Evolutionary conservation across 2,329 filamentous ascomycete genomes (phyloP), one percentile per base, ranked within the genome.

Genomic region (Xylaria sp.): DNA sequence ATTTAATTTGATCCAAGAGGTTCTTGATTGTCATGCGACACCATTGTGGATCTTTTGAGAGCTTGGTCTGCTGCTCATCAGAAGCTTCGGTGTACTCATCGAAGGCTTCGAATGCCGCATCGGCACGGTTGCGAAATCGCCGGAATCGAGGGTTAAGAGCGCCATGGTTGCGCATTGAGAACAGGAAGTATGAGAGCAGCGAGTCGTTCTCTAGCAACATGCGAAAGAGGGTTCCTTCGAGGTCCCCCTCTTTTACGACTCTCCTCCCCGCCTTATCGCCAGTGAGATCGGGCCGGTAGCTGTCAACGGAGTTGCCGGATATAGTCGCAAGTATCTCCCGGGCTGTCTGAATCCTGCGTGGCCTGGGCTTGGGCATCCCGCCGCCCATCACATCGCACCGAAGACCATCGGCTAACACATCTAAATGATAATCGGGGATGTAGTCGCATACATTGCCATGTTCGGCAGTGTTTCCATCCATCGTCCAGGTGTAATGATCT

Each of bases 121-220:
- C 74, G 9, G 79, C 75, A 7, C 80, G 78, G 61, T 79, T 77
- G 47, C 77, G 74, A 16, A 83, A 76, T 52, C 75, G 76, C 53
- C 77, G 75, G 60, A 83, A 83, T 2, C 74, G 74, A 61, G 81
- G 77, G 47, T 76, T 76, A 39, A 78, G 72, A 23, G 73, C 71
- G 59, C 80, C 79, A 52, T 73, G 70, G 2, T 80, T 74, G n/a
- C 72, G 71, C 57, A 79, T 75, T 7, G 76, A 72, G 13, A 76
- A 75, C 51, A 78, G 74, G 60, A 84, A 80, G 71, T 82, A 79
- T 55, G 79, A 73, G 67, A 84, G 82, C 71, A 84, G 79, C 47
- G 79, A 76, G 67, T 81, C 75, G 65, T 83, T 83, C 62, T 78
- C 75, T 19, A 83, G 72, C 13, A 84, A 74, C 71, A 84, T 81